A percentile compares a stretch with the other conserved stretches of the same genome.
phyloP scores from a whole-genome alignment of 805 yeast genomes.

The Novakomyces olei region DNA sequence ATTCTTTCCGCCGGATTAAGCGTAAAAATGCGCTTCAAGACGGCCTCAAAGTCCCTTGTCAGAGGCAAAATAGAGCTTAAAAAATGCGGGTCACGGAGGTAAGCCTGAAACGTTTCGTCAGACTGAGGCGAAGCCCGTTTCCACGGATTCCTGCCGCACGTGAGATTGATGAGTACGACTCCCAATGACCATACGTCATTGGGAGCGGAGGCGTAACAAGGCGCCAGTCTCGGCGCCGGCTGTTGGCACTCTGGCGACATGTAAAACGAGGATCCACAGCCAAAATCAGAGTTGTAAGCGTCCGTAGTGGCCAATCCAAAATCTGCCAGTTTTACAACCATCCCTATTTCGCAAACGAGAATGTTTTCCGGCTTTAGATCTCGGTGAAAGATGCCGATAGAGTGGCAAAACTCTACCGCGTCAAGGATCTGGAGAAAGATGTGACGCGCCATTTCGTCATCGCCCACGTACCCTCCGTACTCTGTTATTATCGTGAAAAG shows the following conservation, averaged over 20 bases:
- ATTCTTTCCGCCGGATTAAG: no score
- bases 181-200: slow-evolving; percentile 80
- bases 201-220: slow-evolving; percentile 22
- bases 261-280: slow-evolving; percentile 72
- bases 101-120: slow-evolving; percentile 45
- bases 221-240: not conserved
- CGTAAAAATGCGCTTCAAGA: slow-evolving; percentile 21
- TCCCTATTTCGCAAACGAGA: slow-evolving; percentile 37
- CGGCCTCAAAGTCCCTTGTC: slow-evolving; percentile 33
- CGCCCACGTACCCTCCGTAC: slow-evolving; percentile 26
- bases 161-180: slow-evolving; percentile 50
- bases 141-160: slow-evolving; percentile 79
- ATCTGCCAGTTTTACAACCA: slow-evolving; percentile 47
- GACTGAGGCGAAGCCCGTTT: slow-evolving; percentile 35
- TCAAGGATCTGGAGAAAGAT: slow-evolving; percentile 59
- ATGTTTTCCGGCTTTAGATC: slow-evolving; percentile 93
- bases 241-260: slow-evolving; percentile 58
- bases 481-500: slow-evolving; percentile 72
- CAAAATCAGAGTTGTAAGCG: slow-evolving; percentile 41
- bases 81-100: slow-evolving; percentile 29
- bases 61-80: slow-evolving; percentile 51
- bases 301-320: slow-evolving; percentile 68
- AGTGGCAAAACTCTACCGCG: slow-evolving; percentile 64
- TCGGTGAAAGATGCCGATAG: slow-evolving; percentile 68
- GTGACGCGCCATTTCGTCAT: slow-evolving; percentile 28